Percentiles rank a stretch among this genome's conserved stretches.
phyloP scores from a whole-genome alignment of 805 yeast genomes.

The Wickerhamiella sorbophila region DNA sequence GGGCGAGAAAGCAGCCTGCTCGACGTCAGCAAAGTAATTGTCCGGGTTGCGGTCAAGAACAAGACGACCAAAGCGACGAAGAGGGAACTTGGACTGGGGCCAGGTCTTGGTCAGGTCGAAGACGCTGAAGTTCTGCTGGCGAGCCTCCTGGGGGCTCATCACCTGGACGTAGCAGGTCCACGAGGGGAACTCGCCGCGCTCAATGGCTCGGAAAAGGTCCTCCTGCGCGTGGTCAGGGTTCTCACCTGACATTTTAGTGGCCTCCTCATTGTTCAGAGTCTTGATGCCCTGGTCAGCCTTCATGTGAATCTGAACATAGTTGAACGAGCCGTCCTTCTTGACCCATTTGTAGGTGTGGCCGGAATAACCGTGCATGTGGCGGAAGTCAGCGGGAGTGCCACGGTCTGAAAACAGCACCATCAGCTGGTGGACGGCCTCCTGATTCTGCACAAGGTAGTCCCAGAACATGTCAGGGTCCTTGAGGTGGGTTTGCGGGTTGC shows the following conservation, averaged over 20 bases:
- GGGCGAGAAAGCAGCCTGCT: slow-evolving; percentile 56
- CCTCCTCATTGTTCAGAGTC: slow-evolving; percentile 33
- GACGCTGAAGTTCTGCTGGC: slow-evolving; percentile 33
- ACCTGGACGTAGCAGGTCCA: slow-evolving; percentile 44
- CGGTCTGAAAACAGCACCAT: slow-evolving; percentile 44
- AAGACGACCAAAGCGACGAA: slow-evolving; percentile 41
- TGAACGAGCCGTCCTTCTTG: slow-evolving; percentile 35
- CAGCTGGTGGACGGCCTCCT: slow-evolving; percentile 44
- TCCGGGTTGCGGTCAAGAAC: slow-evolving; percentile 41
- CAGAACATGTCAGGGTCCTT: slow-evolving; percentile 42
- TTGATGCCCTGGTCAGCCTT: slow-evolving; percentile 38
- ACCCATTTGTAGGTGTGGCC: slow-evolving; percentile 50
- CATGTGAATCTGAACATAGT: slow-evolving; percentile 44
- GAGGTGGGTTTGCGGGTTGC: slow-evolving; percentile 49
- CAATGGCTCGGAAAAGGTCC: slow-evolving; percentile 34
- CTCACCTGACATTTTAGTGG: slow-evolving; percentile 32
- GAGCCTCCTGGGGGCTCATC: slow-evolving; percentile 44
- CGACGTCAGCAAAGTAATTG: slow-evolving; percentile 39
- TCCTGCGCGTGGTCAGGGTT: slow-evolving; percentile 38
- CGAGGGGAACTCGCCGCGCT: slow-evolving; percentile 35
- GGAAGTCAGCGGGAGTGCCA: slow-evolving; percentile 43
- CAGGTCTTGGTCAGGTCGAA: slow-evolving; percentile 44
- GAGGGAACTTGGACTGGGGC: slow-evolving; percentile 43
- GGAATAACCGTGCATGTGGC: slow-evolving; percentile 47
- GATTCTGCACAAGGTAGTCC: slow-evolving; percentile 44